These are phyloP conservation scores for Eleusine coracana DNA, from an alignment of 176 grass and related monocot species.

Conservation along the genomic window DNA sequence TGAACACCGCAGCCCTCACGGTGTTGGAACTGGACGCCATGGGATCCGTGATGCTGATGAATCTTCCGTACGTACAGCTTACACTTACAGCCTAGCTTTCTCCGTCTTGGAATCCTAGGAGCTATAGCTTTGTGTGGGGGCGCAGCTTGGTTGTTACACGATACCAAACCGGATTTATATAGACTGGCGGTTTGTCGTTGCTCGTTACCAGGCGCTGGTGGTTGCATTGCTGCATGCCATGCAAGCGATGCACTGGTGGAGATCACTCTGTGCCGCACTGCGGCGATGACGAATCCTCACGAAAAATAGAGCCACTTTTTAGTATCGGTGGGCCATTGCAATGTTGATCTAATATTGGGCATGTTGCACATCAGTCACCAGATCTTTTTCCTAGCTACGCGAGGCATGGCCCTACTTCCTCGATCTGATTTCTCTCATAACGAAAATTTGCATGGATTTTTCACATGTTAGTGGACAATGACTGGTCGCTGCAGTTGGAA, in stretches of 20 bases:
- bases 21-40: conserved; percentile 26
- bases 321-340: neutral
- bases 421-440: neutral
- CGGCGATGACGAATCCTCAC: neutral
- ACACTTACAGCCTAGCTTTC: neutral
- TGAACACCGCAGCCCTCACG: neutral
- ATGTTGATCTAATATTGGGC: neutral
- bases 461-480: neutral
- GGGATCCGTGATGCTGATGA: neutral
- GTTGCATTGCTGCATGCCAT: neutral
- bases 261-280: conserved; percentile 24
- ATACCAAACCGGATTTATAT: neutral
- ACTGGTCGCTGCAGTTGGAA: neutral
- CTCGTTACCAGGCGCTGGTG: neutral
- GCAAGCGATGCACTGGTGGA: neutral
- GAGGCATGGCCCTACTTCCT: neutral
- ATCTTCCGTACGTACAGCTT: neutral
- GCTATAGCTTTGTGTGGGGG: neutral
- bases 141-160: neutral
- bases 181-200: conserved; percentile 8
- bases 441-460: neutral
- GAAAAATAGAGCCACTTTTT: conserved; percentile 3
- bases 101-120: conserved; percentile 22
- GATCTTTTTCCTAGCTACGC: neutral
- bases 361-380: neutral